Percentiles rank a stretch among this genome's conserved stretches.
phyloP scores from a whole-genome alignment of 169 alveolate genomes.

The Cryptosporidium sp. region DNA sequence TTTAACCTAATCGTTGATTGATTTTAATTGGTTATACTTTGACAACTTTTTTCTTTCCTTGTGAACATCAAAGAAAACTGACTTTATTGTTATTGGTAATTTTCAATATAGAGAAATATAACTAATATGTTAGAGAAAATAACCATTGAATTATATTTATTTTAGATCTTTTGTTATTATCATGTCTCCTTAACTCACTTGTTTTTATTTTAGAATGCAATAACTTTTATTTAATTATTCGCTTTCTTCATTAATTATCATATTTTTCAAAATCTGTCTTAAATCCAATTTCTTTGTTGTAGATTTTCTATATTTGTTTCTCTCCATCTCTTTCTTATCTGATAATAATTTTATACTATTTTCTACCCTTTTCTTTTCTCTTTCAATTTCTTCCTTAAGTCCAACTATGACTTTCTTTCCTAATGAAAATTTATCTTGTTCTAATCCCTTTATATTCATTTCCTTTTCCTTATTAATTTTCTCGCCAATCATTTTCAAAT shows the following conservation, averaged over 20 bases:
- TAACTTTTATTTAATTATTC: constrained; percentile 6
- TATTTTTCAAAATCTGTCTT: constrained; percentile 31
- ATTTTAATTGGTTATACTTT: neutral
- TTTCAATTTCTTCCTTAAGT: constrained; percentile 18
- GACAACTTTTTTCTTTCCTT: no score
- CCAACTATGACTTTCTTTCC: constrained; percentile 4
- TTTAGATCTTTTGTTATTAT: neutral
- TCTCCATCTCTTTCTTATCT: constrained; percentile 44
- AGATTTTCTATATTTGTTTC: constrained; percentile 5
- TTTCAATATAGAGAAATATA: neutral
- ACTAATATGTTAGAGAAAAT: neutral
- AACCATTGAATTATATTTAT: neutral
- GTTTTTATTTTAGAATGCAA: neutral
- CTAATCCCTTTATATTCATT: neutral
- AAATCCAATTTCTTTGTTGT: constrained; percentile 33
- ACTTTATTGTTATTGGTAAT: neutral
- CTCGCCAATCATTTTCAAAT: neutral
- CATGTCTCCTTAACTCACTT: neutral
- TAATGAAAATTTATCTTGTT: neutral
- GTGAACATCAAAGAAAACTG: neutral
- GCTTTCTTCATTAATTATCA: constrained; percentile 37
- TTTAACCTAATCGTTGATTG: neutral
- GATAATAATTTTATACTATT: neutral
- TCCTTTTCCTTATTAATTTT: constrained; percentile 24
- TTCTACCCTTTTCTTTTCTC: constrained; percentile 8